These are phyloP conservation scores for Pouteria glomerata DNA, from an alignment of 148 eudicot species.

Conservation along the genomic window DNA sequence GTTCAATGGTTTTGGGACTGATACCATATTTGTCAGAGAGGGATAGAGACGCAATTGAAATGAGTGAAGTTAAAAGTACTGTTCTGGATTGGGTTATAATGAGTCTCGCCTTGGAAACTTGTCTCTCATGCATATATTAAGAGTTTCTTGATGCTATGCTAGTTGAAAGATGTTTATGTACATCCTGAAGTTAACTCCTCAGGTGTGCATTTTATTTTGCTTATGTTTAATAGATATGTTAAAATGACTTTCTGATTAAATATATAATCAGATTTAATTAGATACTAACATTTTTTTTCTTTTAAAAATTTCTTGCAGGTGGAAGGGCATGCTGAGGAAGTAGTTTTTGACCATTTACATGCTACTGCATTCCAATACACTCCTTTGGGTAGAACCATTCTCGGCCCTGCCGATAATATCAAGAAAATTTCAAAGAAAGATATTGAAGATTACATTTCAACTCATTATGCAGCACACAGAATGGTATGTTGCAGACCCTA, in stretches of 20 bases:
- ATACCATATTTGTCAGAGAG: too few relatives aligned
- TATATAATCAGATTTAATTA: too few relatives aligned
- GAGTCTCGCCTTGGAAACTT: too few relatives aligned
- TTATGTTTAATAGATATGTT: neutral
- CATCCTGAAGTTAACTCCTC: too few relatives aligned
- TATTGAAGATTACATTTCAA: constrained; percentile 66
- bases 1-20: too few relatives aligned
- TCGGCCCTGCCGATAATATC: constrained; percentile 85
- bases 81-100: too few relatives aligned
- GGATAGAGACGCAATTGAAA: too few relatives aligned
- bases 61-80: too few relatives aligned
- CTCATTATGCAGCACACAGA: constrained; percentile 86
- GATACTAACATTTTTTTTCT: neutral
- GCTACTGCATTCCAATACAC: constrained; percentile 92
- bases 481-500: constrained; percentile 44
- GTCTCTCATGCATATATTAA: too few relatives aligned
- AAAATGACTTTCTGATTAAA: neutral
- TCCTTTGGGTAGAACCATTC: constrained; percentile 89
- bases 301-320: constrained; percentile 37
- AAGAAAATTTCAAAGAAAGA: constrained; percentile 58
- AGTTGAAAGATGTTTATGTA: too few relatives aligned
- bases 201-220: too few relatives aligned
- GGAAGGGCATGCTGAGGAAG: constrained; percentile 86
- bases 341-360: constrained; percentile 85
- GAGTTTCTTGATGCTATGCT: too few relatives aligned